Conservation (phyloP, 2,329 filamentous ascomycete species). For the Cordyceps cateniannulata region DNA sequence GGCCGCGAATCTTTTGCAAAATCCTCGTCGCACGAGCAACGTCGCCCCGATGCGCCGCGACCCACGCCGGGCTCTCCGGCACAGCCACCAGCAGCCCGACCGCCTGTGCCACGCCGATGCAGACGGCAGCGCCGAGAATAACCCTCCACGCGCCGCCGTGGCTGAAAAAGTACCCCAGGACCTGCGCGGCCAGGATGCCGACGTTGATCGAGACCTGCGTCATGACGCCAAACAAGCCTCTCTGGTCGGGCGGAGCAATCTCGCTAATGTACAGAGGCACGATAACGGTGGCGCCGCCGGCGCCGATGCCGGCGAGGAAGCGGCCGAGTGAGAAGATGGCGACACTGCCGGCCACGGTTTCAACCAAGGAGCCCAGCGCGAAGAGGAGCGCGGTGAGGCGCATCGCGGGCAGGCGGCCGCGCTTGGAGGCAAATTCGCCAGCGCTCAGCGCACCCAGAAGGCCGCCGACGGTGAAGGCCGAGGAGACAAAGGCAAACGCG, state of each 20-base stretch:
- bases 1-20: slow-evolving; percentile 71
- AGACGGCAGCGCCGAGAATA: slow-evolving; percentile 68
- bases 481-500: slow-evolving; percentile 79
- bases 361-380: slow-evolving; percentile 65
- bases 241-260: slow-evolving; percentile 66
- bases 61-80: slow-evolving; percentile 83
- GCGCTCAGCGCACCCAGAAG: slow-evolving; percentile 74
- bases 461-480: slow-evolving; percentile 86
- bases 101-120: slow-evolving; percentile 61
- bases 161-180: slow-evolving; percentile 82
- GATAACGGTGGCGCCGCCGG: slow-evolving; percentile 84
- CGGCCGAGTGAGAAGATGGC: slow-evolving; percentile 65
- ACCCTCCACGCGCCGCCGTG: slow-evolving; percentile 73
- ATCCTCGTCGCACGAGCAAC: slow-evolving; percentile 55
- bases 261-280: slow-evolving; percentile 94
- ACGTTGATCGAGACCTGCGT: slow-evolving; percentile 93
- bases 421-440: slow-evolving; percentile 70
- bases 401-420: slow-evolving; percentile 72
- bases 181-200: slow-evolving; percentile 78
- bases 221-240: slow-evolving; percentile 74
- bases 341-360: slow-evolving; percentile 65
- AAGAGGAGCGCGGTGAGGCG: slow-evolving; percentile 72
- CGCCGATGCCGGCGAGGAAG: slow-evolving; percentile 73
- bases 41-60: slow-evolving; percentile 59
- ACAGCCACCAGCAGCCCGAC: slow-evolving; percentile 70